Percentiles rank a stretch among this genome's conserved stretches.
These are phyloP conservation scores for Sclerospora graminicola DNA, from an alignment of 352 stramenopile species.

Conservation along the genomic window DNA sequence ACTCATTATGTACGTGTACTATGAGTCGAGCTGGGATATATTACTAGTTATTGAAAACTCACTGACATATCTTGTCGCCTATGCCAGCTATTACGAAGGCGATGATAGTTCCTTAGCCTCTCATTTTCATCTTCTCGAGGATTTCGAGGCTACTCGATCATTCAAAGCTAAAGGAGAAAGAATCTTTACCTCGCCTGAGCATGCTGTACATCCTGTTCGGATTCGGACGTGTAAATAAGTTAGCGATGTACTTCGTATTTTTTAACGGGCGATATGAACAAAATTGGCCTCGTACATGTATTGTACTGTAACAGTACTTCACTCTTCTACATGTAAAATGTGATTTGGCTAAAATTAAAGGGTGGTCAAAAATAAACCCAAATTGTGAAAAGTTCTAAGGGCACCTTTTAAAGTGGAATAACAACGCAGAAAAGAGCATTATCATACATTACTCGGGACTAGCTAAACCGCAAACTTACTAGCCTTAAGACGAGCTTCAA, in stretches of 20 bases:
- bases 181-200: conserved; percentile 19
- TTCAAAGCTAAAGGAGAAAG: conserved; percentile 18
- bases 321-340: no score
- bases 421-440: no score
- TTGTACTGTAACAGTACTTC: no score
- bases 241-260: neutral
- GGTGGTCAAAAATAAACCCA: no score
- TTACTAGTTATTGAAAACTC: neutral
- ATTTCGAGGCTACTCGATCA: conserved; percentile 23
- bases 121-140: conserved; percentile 32
- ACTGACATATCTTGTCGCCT: neutral
- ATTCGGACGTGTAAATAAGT: conserved; percentile 9
- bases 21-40: neutral
- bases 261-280: no score
- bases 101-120: conserved; percentile 21
- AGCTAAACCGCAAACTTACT: no score
- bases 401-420: no score
- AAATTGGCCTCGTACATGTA: no score
- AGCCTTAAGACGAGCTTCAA: no score
- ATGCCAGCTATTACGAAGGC: conserved; percentile 26
- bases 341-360: no score
- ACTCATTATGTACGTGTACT: conserved; percentile 28
- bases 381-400: no score
- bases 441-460: no score
- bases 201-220: conserved; percentile 21